Conservation (phyloP, 2,329 filamentous ascomycete species). For the Bipolaris cookei region DNA sequence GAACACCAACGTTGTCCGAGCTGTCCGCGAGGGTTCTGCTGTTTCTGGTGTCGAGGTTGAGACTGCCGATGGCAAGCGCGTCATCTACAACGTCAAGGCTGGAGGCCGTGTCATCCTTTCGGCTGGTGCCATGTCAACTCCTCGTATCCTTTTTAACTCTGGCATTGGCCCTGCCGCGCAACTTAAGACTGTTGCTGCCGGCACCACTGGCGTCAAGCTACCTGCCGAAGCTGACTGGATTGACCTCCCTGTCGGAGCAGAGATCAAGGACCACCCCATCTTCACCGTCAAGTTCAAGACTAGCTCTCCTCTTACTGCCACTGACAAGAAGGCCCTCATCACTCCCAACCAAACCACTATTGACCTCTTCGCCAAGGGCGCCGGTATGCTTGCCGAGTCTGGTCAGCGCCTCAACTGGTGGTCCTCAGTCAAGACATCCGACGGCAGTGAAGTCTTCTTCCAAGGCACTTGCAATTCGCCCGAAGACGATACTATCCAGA, state of each 20-base stretch:
- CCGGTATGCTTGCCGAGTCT: slow-evolving; percentile 54
- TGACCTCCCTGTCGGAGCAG: slow-evolving; percentile 56
- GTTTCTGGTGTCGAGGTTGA: slow-evolving; percentile 70
- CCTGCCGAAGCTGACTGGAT: slow-evolving; percentile 56
- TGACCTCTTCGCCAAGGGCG: slow-evolving; percentile 43
- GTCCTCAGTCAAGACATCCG: slow-evolving; percentile 54
- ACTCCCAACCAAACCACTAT: slow-evolving; percentile 37
- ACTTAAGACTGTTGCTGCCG: slow-evolving; percentile 53
- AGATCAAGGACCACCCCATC: slow-evolving; percentile 51
- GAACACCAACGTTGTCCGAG: slow-evolving; percentile 68
- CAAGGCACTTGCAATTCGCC: slow-evolving; percentile 57
- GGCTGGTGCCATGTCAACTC: slow-evolving; percentile 70
- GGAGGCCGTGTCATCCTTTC: slow-evolving; percentile 70
- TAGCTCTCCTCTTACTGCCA: slow-evolving; percentile 25
- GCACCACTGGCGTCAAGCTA: slow-evolving; percentile 50
- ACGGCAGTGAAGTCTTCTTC: slow-evolving; percentile 48
- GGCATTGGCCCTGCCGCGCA: slow-evolving; percentile 68
- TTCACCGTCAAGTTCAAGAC: slow-evolving; percentile 46
- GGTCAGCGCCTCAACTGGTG: slow-evolving; percentile 58
- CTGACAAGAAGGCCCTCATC: slow-evolving; percentile 33
- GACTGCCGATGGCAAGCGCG: slow-evolving; percentile 46
- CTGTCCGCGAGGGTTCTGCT: slow-evolving; percentile 66
- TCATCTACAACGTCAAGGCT: slow-evolving; percentile 62
- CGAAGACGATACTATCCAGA: slow-evolving; percentile 42
- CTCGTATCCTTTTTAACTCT: slow-evolving; percentile 71